Evolutionary conservation across 108 stramenopile species (phyloP).

Genomic region (Nannochloropsis oceanica): DNA sequence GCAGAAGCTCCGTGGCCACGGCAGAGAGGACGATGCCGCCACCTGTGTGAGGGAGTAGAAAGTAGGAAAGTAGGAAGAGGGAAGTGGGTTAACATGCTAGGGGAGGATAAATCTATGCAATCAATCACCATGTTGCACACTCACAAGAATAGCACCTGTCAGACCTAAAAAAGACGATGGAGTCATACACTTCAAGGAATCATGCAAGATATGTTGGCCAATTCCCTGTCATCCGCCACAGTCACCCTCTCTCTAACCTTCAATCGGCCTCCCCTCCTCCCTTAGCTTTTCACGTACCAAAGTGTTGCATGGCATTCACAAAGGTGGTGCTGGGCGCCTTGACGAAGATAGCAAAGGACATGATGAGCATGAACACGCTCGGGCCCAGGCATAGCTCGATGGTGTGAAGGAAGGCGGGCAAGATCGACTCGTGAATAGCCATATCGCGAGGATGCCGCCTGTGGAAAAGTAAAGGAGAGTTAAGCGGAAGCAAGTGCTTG

Average conservation of each 20-base stretch:
- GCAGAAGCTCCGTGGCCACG: background rate
- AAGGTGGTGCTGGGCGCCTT: background rate
- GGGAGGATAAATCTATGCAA: too few relatives aligned
- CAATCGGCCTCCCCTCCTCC: too few relatives aligned
- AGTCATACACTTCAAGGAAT: too few relatives aligned
- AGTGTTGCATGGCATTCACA: background rate
- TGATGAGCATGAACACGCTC: background rate
- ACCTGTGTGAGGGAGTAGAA: background rate
- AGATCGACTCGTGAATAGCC: background rate
- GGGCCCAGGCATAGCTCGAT: background rate
- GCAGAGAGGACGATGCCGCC: background rate
- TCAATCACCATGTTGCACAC: too few relatives aligned
- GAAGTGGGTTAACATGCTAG: background rate
- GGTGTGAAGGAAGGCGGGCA: background rate
- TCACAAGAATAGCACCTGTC: too few relatives aligned
- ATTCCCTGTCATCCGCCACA: too few relatives aligned
- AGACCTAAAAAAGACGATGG: too few relatives aligned
- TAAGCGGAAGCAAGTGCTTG: too few relatives aligned
- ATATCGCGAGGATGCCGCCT: too few relatives aligned
- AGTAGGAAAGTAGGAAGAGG: background rate
- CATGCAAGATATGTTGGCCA: too few relatives aligned
- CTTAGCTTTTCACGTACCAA: background rate
- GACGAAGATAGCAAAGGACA: background rate
- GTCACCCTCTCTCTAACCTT: too few relatives aligned
- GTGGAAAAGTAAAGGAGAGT: too few relatives aligned